Conservation (phyloP, 1,284 basidiomycete species). For the Sporisorium iseilematis-ciliati region DNA sequence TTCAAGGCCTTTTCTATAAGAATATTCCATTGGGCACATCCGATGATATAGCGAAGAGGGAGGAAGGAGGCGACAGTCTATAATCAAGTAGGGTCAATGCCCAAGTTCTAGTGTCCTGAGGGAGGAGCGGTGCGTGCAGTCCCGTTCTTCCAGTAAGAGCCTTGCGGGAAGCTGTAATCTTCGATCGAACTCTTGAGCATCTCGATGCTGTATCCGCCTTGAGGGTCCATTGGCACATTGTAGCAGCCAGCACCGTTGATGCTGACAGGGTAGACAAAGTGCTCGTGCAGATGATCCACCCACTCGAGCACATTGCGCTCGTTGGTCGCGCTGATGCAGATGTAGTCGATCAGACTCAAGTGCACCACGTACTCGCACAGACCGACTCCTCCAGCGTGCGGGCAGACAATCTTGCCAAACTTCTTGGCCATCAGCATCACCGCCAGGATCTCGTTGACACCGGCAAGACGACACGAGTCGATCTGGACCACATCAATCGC, state of each 20-base stretch:
- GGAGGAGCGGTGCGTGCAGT: conserved; percentile 46
- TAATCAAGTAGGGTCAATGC: not conserved
- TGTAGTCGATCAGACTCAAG: conserved; percentile 79
- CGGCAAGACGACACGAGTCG: conserved; percentile 91
- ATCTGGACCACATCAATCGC: conserved; percentile 97
- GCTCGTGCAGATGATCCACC: conserved; percentile 86
- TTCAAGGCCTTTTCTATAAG: not conserved
- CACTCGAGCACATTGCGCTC: conserved; percentile 89
- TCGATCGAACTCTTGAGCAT: conserved; percentile 71
- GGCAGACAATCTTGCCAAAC: conserved; percentile 77
- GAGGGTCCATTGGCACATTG: conserved; percentile 77
- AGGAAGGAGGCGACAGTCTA: no score
- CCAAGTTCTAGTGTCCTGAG: conserved; percentile 37
- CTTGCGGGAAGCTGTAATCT: conserved; percentile 70
- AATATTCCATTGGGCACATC: not conserved
- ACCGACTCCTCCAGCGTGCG: conserved; percentile 94
- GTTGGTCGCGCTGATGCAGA: conserved; percentile 88
- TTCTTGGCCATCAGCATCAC: conserved; percentile 95
- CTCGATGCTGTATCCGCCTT: conserved; percentile 71
- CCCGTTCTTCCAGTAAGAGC: conserved; percentile 71
- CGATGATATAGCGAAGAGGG: not conserved
- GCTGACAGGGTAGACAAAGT: conserved; percentile 88
- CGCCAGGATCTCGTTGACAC: conserved; percentile 90
- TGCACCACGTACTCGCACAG: conserved; percentile 94
- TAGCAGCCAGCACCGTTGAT: conserved; percentile 88